These are phyloP conservation scores for Echites panduratus DNA, from an alignment of 257 asterid genomes.

Conservation along the genomic window DNA sequence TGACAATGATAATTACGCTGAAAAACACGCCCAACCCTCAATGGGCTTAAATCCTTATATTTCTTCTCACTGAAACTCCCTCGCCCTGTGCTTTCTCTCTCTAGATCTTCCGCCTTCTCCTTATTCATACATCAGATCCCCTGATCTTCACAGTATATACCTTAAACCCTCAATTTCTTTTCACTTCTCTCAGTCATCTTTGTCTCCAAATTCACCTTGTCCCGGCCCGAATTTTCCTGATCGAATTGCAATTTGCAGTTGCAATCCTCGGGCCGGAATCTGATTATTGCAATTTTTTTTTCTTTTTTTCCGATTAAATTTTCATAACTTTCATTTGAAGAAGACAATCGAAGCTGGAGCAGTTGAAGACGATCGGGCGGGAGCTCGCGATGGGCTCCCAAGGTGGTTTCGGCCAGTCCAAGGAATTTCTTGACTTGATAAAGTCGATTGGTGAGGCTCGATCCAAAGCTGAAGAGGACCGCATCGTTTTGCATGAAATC, in stretches of 20 bases:
- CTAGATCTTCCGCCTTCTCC: slow-evolving; percentile 4
- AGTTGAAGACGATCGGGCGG: slow-evolving; percentile 82
- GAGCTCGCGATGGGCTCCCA: slow-evolving; percentile 99
- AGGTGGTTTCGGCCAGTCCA: slow-evolving; percentile 85
- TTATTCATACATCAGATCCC: slow-evolving; percentile 2
- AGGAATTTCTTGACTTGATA: slow-evolving; percentile 86
- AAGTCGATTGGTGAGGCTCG: slow-evolving; percentile 94
- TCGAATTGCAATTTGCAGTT: not conserved
- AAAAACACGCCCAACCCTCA: not conserved
- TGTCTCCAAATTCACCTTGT: not conserved
- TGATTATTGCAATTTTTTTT: not conserved
- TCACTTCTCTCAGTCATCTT: not conserved
- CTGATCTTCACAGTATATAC: not conserved
- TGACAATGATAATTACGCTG: not conserved
- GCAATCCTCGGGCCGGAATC: slow-evolving; percentile 15
- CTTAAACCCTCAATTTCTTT: not conserved
- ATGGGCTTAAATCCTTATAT: not conserved
- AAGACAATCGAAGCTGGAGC: slow-evolving; percentile 58
- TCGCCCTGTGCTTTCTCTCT: not conserved
- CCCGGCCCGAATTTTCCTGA: slow-evolving; percentile 2
- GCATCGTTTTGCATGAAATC: slow-evolving; percentile 83
- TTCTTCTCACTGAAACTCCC: not conserved
- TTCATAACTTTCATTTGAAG: not conserved
- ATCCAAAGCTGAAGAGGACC: slow-evolving; percentile 97
- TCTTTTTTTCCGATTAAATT: not conserved